Conservation (phyloP, 2,329 filamentous ascomycete species). For the Xylaria arbuscula region DNA sequence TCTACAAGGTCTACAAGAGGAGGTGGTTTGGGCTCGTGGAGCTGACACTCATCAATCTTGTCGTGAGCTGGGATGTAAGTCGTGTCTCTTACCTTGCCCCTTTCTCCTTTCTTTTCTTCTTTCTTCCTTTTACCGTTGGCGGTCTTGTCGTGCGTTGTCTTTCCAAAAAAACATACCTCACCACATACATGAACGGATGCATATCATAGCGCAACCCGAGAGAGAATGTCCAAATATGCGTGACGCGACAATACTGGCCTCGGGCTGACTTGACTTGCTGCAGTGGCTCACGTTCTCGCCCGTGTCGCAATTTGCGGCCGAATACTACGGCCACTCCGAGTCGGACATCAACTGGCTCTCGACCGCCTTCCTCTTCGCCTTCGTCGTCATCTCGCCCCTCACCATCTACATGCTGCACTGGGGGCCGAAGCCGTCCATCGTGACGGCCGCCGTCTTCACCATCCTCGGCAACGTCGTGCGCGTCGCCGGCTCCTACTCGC, state of each 20-base stretch:
- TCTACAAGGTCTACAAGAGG: slow-evolving; percentile 73
- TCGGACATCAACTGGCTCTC: slow-evolving; percentile 92
- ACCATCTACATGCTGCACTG: slow-evolving; percentile 82
- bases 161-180: background rate
- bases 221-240: no score
- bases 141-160: background rate
- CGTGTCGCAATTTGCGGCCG: slow-evolving; percentile 77
- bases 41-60: slow-evolving; percentile 87
- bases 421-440: slow-evolving; percentile 82
- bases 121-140: background rate
- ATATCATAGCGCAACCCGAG: background rate
- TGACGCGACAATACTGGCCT: slow-evolving; percentile 30
- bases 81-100: background rate
- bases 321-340: slow-evolving; percentile 80
- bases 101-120: no score
- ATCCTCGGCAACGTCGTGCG: slow-evolving; percentile 92
- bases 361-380: slow-evolving; percentile 87
- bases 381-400: slow-evolving; percentile 76
- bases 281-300: slow-evolving; percentile 95
- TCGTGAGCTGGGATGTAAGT: slow-evolving; percentile 95
- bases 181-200: background rate
- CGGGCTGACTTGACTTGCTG: background rate
- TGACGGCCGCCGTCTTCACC: slow-evolving; percentile 77
- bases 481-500: slow-evolving; percentile 72
- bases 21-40: slow-evolving; percentile 90